phyloP scores from a whole-genome alignment of 2,329 filamentous ascomycete genomes.

The Fusarium subtropicale region DNA sequence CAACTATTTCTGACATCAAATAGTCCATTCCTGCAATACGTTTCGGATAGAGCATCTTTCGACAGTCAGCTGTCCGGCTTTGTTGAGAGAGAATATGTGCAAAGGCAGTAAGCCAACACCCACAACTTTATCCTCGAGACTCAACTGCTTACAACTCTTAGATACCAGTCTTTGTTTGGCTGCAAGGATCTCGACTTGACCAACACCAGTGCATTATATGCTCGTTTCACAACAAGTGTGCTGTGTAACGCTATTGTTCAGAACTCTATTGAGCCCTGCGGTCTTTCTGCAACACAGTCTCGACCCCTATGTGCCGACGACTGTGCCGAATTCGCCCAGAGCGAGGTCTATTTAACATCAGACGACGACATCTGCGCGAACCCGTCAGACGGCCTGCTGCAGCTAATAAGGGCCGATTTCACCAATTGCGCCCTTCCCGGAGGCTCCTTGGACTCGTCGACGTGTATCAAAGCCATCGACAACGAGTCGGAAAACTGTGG shows the following conservation, averaged over 20 bases:
- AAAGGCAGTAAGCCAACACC: conserved; percentile 74
- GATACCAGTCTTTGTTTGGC: conserved; percentile 84
- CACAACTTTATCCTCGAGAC: not conserved
- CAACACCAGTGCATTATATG: conserved; percentile 86
- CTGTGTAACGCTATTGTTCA: conserved; percentile 96
- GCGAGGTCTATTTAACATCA: conserved; percentile 85
- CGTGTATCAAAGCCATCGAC: conserved; percentile 78
- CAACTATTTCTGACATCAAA: conserved; percentile 25
- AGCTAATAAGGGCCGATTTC: conserved; percentile 91
- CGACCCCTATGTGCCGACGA: conserved; percentile 88
- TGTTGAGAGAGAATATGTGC: conserved; percentile 78
- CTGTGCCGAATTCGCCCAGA: conserved; percentile 87
- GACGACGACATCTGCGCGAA: conserved; percentile 78
- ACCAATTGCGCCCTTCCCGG: conserved; percentile 86
- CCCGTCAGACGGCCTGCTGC: conserved; percentile 72
- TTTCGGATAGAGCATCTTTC: conserved; percentile 80
- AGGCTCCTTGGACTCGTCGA: conserved; percentile 76
- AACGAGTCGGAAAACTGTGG: conserved; percentile 93
- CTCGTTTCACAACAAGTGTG: conserved; percentile 90
- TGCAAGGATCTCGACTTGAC: conserved; percentile 81
- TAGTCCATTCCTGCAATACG: conserved; percentile 87
- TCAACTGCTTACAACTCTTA: conserved; percentile 53
- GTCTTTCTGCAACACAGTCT: conserved; percentile 71
- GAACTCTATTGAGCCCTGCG: conserved; percentile 80
- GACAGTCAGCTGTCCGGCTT: conserved; percentile 80